phyloP scores from a whole-genome alignment of 2,329 filamentous ascomycete genomes.

The Lasiodiplodia citricola region DNA sequence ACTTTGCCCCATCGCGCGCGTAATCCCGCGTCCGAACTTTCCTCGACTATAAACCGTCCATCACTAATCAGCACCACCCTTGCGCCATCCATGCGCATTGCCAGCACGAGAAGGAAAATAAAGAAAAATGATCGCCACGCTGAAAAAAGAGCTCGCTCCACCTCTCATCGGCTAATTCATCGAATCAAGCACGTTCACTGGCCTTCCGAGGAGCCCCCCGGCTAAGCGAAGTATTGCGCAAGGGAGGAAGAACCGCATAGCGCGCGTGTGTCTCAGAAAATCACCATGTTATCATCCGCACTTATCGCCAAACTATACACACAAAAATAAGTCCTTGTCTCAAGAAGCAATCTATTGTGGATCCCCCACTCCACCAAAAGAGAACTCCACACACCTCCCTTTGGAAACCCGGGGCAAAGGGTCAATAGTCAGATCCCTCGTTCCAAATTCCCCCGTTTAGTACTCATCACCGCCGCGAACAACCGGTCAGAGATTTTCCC shows the following conservation, averaged over 20 bases:
- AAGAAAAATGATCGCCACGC: background rate
- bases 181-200: background rate
- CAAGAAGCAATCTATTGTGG: background rate
- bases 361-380: background rate
- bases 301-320: background rate
- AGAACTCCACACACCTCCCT: background rate
- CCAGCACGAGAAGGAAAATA: background rate
- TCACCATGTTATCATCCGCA: background rate
- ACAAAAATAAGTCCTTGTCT: background rate
- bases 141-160: background rate
- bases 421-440: background rate
- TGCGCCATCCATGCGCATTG: background rate
- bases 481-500: background rate
- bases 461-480: background rate
- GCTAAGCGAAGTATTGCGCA: slow-evolving; percentile 3
- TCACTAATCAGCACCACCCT: background rate
- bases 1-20: background rate
- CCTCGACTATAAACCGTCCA: background rate
- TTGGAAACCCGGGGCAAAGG: background rate
- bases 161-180: background rate
- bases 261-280: background rate
- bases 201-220: background rate
- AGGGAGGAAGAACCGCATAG: background rate
- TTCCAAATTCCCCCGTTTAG: background rate
- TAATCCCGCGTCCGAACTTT: background rate